Conservation (phyloP, 768 basidiomycete species). For the Podaxis sp. region DNA sequence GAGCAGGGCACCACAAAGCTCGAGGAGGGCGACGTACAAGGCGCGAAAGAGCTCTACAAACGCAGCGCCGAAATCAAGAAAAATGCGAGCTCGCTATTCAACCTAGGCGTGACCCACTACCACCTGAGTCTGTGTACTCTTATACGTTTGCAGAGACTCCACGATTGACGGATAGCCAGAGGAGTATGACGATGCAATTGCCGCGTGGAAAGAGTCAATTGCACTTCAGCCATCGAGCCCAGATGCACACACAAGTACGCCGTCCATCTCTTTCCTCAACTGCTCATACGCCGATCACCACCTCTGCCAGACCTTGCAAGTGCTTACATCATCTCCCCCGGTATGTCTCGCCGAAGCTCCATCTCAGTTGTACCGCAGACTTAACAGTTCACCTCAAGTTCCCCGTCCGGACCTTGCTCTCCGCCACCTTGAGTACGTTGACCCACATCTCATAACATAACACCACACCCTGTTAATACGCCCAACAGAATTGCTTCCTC, state of each 20-base stretch:
- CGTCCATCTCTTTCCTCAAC: constrained; percentile 14
- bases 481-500: constrained; percentile 70
- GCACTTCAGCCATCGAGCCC: constrained; percentile 78
- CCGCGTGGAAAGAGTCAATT: constrained; percentile 85
- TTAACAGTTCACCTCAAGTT: constrained; percentile 32
- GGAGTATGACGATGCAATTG: constrained; percentile 85
- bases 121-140: constrained; percentile 66
- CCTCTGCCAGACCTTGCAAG: constrained; percentile 71
- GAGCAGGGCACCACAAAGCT: constrained; percentile 83
- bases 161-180: constrained; percentile 42
- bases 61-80: constrained; percentile 80
- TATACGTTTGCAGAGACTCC: not conserved
- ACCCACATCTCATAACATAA: constrained; percentile 24
- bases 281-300: constrained; percentile 10
- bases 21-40: constrained; percentile 83
- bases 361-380: constrained; percentile 8
- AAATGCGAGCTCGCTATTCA: constrained; percentile 81
- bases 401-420: constrained; percentile 84
- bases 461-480: constrained; percentile 18
- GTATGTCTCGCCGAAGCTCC: constrained; percentile 22
- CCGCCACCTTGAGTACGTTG: constrained; percentile 73
- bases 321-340: constrained; percentile 80
- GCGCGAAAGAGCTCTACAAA: constrained; percentile 73
- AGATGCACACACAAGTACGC: constrained; percentile 84
- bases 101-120: constrained; percentile 87